Percentiles rank a stretch among this genome's conserved stretches.
Evolutionary conservation across 2,329 filamentous ascomycete species (phyloP).

Genomic region (Trichophyton schoenleinii): DNA sequence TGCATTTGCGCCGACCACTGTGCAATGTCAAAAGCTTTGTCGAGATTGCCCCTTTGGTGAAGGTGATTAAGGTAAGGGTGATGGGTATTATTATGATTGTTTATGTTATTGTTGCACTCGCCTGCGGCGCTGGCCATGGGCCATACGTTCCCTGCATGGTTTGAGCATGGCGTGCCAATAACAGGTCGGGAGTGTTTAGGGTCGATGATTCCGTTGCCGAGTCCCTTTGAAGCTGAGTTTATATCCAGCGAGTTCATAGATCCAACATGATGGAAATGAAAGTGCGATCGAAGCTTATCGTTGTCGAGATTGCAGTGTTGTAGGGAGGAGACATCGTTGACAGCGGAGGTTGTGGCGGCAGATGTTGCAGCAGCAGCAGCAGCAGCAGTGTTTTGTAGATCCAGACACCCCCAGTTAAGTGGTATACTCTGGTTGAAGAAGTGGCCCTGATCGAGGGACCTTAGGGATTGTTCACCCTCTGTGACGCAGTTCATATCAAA

Average conservation of each 20-base stretch:
- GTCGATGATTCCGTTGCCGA: neutral
- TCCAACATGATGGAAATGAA: neutral
- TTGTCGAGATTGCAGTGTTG: neutral
- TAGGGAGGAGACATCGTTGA: conserved; percentile 2
- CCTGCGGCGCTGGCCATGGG: conserved; percentile 4
- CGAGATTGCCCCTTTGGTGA: neutral
- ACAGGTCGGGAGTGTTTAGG: neutral
- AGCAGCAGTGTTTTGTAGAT: neutral
- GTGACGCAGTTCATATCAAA: conserved; percentile 25
- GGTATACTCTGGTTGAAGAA: conserved; percentile 5
- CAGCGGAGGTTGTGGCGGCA: neutral
- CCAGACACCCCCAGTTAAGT: conserved; percentile 9
- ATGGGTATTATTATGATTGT: neutral
- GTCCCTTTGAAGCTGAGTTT: neutral
- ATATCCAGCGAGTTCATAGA: neutral
- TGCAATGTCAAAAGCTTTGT: neutral
- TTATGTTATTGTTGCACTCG: neutral
- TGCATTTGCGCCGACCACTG: neutral
- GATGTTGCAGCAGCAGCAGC: neutral
- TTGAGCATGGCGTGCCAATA: neutral
- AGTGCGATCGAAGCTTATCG: neutral
- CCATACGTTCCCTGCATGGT: conserved; percentile 2
- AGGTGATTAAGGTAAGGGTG: neutral
- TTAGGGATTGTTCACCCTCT: conserved; percentile 3
- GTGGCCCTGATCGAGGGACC: neutral